Evolutionary conservation across 2,329 filamentous ascomycete species (phyloP), one percentile per base, ranked within the genome.

Genomic region (Coleophoma cylindrospora): DNA sequence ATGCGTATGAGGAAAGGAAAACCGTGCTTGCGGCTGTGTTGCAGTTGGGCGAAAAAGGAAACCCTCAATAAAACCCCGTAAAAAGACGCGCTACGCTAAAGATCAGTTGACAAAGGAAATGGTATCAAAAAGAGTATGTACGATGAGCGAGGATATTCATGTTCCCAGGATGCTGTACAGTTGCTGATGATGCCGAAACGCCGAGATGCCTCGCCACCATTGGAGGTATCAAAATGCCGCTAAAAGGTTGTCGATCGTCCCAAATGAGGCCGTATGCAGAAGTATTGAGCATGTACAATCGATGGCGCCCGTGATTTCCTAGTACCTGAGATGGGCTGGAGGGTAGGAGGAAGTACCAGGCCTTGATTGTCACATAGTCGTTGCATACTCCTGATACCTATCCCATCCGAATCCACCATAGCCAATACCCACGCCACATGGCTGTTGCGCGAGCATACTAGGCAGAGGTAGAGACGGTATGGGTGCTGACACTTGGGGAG

Each of bases 361-460:
- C 63, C 56, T 64, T 81, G 77, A 71, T 81, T 80, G 77, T 88
- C 87, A 96, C 76, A 95, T 95, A 58, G 86, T 91, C 56, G 89
- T 85, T 60, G 89, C 80, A 68, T 91, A 95, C 69, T 92, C 89
- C 65, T 88, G 87, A 67, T 87, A 90, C 61, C 87, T 79, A 68
- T 89, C 89, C 89, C 90, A 96, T 61, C 87, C 89, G 67, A 95
- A 95, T 57, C 84, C 80, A 60, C 81, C 80, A 73, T 87, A 91
- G 53, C 84, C 86, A 54, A 84, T 76, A 65, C 85, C 86, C 51
- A 91, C 82, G 61, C 90, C 89, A 70, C 92, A 97, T 62, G 82
- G 77, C 67, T 89, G 89, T 54, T 87, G 84, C 61, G 88, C 81
- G 54, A 96, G 75, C 81, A 91, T 88, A 73, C 89, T 96, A 40